A percentile compares a stretch with the other conserved stretches of the same genome.
These are phyloP conservation scores for Capronia americana DNA, from an alignment of 2,329 filamentous ascomycete species.

Conservation along the genomic window DNA sequence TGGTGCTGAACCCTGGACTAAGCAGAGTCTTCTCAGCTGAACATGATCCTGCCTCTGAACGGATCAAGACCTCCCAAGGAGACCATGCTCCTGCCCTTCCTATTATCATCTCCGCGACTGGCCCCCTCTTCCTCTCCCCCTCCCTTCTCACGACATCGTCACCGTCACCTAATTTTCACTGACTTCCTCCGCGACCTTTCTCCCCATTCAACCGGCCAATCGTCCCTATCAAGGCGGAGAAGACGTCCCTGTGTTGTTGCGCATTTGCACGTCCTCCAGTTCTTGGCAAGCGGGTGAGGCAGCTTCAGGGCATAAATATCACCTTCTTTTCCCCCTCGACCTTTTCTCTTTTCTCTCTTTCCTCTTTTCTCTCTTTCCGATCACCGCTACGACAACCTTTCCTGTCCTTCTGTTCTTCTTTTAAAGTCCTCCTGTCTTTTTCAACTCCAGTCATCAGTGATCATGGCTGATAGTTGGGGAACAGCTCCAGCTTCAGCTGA, in stretches of 20 bases:
- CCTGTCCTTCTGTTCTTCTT: constrained; percentile 3
- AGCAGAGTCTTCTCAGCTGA: background rate
- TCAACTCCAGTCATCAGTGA: background rate
- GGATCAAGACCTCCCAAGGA: background rate
- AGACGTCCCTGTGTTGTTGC: background rate
- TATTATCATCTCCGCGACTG: background rate
- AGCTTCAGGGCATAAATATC: constrained; percentile 11
- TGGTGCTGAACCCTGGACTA: background rate
- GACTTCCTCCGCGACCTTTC: background rate
- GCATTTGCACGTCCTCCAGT: background rate
- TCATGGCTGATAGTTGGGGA: background rate
- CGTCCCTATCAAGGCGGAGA: background rate
- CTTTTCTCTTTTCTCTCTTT: constrained; percentile 10
- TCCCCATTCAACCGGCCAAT: constrained; percentile 3
- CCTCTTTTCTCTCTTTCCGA: constrained; percentile 1
- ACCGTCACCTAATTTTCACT: background rate
- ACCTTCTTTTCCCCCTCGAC: constrained; percentile 6
- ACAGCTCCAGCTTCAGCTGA: background rate
- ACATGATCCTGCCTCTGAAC: background rate
- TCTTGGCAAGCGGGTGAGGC: background rate
- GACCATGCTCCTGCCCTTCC: background rate
- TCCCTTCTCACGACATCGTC: background rate
- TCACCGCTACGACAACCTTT: constrained; percentile 7
- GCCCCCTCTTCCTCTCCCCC: background rate
- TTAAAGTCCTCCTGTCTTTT: background rate